Evolutionary conservation across 371 early-diverging fungal genomes (phyloP).

Genomic region (Globomyces sp.): DNA sequence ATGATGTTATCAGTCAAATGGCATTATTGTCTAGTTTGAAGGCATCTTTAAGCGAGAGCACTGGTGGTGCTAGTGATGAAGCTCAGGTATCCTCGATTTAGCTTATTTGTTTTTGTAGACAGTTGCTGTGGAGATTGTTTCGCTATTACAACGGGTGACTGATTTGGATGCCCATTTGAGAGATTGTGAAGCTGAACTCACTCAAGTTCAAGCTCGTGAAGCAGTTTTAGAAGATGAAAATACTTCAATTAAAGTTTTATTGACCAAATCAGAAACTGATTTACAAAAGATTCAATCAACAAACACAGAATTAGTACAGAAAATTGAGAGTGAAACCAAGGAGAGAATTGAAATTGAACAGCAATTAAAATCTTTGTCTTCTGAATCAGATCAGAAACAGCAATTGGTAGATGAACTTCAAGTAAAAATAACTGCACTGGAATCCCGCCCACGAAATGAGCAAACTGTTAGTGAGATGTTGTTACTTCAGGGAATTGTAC

Average conservation of each 20-base stretch:
- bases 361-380: not conserved
- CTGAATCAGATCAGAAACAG: not conserved
- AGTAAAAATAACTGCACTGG: not conserved
- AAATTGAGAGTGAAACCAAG: not conserved
- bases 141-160: conserved; percentile 18
- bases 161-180: conserved; percentile 17
- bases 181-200: conserved; percentile 18
- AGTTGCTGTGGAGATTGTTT: conserved; percentile 25
- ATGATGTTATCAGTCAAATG: conserved; percentile 40
- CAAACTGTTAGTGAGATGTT: not conserved
- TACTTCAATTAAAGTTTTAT: conserved; percentile 16
- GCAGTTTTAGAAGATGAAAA: conserved; percentile 30
- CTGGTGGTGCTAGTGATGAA: conserved; percentile 9
- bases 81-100: conserved; percentile 9
- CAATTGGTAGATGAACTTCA: not conserved
- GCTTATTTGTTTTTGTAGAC: conserved; percentile 13
- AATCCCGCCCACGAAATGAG: not conserved
- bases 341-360: not conserved
- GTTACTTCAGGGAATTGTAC: not conserved
- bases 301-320: not conserved
- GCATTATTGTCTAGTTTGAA: conserved; percentile 25
- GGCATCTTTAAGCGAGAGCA: conserved; percentile 11
- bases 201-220: conserved; percentile 27
- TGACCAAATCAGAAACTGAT: conserved; percentile 3
- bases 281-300: not conserved